A percentile compares a stretch with the other conserved stretches of the same genome.
phyloP scores from a whole-genome alignment of 495 filamentous ascomycete species.

The Peziza echinospora region DNA sequence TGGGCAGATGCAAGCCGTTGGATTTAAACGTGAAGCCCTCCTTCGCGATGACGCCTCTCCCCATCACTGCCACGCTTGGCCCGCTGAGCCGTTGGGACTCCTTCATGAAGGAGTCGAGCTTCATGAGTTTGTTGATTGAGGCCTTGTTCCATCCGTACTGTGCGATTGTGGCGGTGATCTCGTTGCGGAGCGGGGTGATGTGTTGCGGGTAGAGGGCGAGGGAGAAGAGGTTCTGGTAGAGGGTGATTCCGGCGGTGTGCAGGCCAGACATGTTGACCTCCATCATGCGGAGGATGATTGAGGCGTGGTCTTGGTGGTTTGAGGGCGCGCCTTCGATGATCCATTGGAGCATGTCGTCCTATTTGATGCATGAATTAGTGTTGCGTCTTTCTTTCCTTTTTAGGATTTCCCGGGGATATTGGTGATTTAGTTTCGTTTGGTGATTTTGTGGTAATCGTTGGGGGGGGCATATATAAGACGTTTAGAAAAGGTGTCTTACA shows the following conservation, averaged over 20 bases:
- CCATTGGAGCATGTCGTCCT: background rate
- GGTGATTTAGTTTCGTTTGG: too few species aligned
- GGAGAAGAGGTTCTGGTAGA: background rate
- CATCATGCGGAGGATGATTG: background rate
- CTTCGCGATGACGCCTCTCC: background rate
- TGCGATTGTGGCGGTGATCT: background rate
- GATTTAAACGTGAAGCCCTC: background rate
- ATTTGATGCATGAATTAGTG: too few species aligned
- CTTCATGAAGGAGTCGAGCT: background rate
- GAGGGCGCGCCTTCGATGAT: background rate
- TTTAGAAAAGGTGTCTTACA: background rate
- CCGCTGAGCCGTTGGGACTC: background rate
- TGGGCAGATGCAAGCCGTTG: background rate
- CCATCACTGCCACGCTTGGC: background rate
- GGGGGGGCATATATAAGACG: background rate
- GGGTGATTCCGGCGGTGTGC: background rate
- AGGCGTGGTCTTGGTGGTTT: background rate
- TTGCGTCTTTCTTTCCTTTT: too few species aligned
- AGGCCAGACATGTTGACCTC: background rate
- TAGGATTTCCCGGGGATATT: too few species aligned
- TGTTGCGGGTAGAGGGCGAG: background rate
- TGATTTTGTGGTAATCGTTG: too few species aligned
- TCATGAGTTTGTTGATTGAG: background rate
- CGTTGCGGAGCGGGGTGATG: background rate
- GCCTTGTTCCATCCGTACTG: background rate